Base-by-base conservation (phyloP, 2,329 filamentous ascomycete genomes). In the Monilinia fructigena region DNA sequence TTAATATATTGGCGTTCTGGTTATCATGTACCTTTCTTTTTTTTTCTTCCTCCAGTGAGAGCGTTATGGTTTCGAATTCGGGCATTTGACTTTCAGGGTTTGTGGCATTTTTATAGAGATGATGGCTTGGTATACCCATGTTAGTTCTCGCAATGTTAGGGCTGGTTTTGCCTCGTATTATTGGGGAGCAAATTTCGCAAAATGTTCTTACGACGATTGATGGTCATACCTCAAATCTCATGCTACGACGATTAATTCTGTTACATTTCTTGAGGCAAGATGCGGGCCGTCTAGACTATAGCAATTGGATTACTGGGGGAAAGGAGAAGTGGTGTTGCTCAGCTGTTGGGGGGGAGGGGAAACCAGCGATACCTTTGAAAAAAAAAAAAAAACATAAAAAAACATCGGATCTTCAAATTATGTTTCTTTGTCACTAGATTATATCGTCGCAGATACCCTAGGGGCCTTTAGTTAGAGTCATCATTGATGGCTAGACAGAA, bases 51-150 rank as follows among this genome's bases (percentile, higher is more conserved):
- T 55, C 55, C 55, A 60, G 55, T 48, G 55, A 65, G 48, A 65
- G 55, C 54, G 31, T 52, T 60, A 65, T 42, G 55, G 28, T 65
- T 60, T 60, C 56, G 63, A 60, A 16, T 61, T 50, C 23, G 63
- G 53, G 35, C 58, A 60, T 61, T 23, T 50, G 63, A 35, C 40
- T 45, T 54, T 65, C 45, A 53, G 63, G 45, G 31, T 60, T 65
- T 52, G n/a, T 52, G 63, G 47, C 55, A 59, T 65, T 65, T 38
- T 60, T 65, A 65, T 38, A 54, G 55, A 61, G 50, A 60, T 61
- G 55, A 65, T 65, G 55, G 55, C 55, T 60, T 53, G 47, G 52
- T 63, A 65, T 61, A 65, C 63, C 63, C 56, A 52, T 60, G 45
- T 60, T 60, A 60, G 58, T 60, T 50, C 58, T 60, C 58, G 45